Base-by-base conservation (phyloP, 441 rosid genomes). In the Populus hybrid region DNA sequence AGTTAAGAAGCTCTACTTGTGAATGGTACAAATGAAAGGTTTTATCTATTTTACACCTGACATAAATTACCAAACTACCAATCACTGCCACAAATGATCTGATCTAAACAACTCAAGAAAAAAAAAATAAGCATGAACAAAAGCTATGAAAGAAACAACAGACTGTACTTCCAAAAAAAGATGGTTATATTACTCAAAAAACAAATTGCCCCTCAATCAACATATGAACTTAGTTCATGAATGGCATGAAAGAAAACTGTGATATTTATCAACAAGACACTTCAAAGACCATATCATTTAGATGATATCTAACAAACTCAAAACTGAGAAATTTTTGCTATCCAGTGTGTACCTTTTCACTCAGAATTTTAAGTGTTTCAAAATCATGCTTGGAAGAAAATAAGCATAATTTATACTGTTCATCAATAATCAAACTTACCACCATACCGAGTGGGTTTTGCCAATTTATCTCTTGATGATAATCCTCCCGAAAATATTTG, bases 391-490 rank as follows among this genome's bases (percentile, higher is more conserved):
- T 35, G 24, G 38, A 32, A 70, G 64, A 69, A 63, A 30, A 70
- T 26, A 26, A 67, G n/a, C 18, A 8, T 23, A n/a, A 50, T 26
- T 32, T 20, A 54, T 71, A 40, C 23, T 34, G 10, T 38, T 14
- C 10, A 68, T 73, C 65, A 46, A 21, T 64, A 57, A 72, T 63
- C 86, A 85, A 83, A 94, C 99, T 94, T 92, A 95, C 98, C 87
- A 94, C 98, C 97, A 92, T 92, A 80, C 99, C 99, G 79, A 95
- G 89, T 63, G 98, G 97, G 77, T 95, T 95, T 78, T 92, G 95
- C 97, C 90, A 86, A 83, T 95, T 95, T 86, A 95, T 92, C 86
- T 95, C 99, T 79, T 87, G 94, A 82, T 82, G 93, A 87, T 94
- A 95, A 83, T 95, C 97, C 83, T 95, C 95, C 77, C 88, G 93